A percentile compares a stretch with the other conserved stretches of the same genome.
Evolutionary conservation across 2,329 filamentous ascomycete species (phyloP).

Genomic region (Sarocladium kiliense): DNA sequence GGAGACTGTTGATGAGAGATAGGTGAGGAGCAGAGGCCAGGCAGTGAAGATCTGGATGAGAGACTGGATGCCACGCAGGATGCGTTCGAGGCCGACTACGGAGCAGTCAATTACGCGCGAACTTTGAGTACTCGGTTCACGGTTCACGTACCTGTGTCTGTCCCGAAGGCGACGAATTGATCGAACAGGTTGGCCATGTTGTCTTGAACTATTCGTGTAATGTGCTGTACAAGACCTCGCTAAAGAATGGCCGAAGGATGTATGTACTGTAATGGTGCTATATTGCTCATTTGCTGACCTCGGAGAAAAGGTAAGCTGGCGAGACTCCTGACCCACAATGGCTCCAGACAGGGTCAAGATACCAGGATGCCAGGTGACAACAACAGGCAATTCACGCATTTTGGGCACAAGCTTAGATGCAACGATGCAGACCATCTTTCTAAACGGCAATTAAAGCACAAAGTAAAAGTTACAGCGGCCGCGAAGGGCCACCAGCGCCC

Average conservation of each 20-base stretch:
- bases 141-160: constrained; percentile 37
- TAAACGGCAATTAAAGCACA: constrained; percentile 10
- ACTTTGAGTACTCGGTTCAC: background rate
- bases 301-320: background rate
- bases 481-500: constrained; percentile 11
- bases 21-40: constrained; percentile 34
- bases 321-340: constrained; percentile 12
- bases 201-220: no score
- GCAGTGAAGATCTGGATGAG: constrained; percentile 41
- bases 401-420: background rate
- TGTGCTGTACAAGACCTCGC: no score
- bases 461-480: constrained; percentile 15
- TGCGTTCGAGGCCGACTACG: constrained; percentile 55
- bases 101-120: background rate
- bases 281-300: background rate
- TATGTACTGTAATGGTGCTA: background rate
- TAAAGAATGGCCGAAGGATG: no score
- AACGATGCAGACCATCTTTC: constrained; percentile 2
- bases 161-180: constrained; percentile 39
- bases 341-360: background rate
- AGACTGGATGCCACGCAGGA: constrained; percentile 53
- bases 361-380: background rate
- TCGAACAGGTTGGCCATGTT: constrained; percentile 24
- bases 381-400: background rate
- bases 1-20: constrained; percentile 17